Evolutionary conservation across 495 filamentous ascomycete species (phyloP).

Genomic region (Corynascus novoguineensis): DNA sequence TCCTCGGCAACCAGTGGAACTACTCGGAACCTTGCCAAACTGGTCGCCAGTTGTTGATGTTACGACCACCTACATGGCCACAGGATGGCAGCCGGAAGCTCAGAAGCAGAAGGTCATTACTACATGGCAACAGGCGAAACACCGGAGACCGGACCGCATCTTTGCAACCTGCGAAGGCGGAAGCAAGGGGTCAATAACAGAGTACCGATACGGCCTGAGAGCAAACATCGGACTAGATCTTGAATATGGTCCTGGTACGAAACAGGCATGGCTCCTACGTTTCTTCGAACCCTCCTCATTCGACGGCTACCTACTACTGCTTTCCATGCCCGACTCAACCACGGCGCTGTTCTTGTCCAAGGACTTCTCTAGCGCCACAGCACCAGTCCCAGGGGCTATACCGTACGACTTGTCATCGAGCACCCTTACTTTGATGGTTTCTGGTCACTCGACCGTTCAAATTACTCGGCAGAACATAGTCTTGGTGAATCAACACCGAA

Average conservation of each 20-base stretch:
- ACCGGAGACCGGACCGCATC: constrained; percentile 42
- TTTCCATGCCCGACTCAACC: constrained; percentile 46
- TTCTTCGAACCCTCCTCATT: constrained; percentile 12
- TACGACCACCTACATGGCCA: constrained; percentile 40
- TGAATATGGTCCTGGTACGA: constrained; percentile 38
- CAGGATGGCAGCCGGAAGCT: constrained; percentile 18
- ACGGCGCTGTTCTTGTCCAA: constrained; percentile 33
- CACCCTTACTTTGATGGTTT: constrained; percentile 51
- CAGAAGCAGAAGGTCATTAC: constrained; percentile 4
- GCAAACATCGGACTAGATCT: constrained; percentile 57
- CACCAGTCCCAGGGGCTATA: constrained; percentile 33
- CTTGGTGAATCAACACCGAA: constrained; percentile 19
- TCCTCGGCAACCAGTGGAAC: constrained; percentile 41
- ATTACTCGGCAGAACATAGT: constrained; percentile 49
- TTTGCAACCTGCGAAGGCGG: constrained; percentile 57
- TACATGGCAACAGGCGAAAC: constrained; percentile 15
- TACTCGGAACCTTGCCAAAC: constrained; percentile 54
- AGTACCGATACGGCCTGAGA: constrained; percentile 66
- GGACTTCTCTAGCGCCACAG: constrained; percentile 34
- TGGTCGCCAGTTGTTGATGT: constrained; percentile 81
- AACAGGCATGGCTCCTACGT: constrained; percentile 42
- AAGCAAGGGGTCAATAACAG: constrained; percentile 56
- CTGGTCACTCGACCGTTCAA: constrained; percentile 43
- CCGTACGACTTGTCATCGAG: constrained; percentile 47
- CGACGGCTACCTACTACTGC: constrained; percentile 38